These are phyloP conservation scores for Erysimum cheiranthoides DNA, from an alignment of 345 rosid genomes.

Conservation along the genomic window DNA sequence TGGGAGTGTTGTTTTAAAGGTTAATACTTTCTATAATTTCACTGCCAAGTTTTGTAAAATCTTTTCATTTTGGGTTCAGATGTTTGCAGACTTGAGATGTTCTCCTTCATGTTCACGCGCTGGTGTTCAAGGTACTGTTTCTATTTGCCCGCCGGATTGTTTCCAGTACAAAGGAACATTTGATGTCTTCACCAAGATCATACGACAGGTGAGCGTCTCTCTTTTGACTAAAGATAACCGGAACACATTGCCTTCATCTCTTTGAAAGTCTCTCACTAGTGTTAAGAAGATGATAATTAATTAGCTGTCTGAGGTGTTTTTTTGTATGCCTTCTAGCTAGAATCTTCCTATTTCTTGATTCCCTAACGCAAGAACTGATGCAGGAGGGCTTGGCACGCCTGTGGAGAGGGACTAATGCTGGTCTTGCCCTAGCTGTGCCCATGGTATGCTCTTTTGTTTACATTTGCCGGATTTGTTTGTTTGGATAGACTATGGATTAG, in stretches of 20 bases:
- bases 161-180: slow-evolving; percentile 95
- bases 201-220: slow-evolving; percentile 72
- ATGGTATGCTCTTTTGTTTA: slow-evolving; percentile 54
- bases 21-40: background rate
- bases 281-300: background rate
- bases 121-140: slow-evolving; percentile 96
- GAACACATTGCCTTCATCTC: background rate
- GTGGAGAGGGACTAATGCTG: slow-evolving; percentile 99
- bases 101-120: slow-evolving; percentile 95
- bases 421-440: slow-evolving; percentile 91
- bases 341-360: slow-evolving; percentile 19
- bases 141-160: slow-evolving; percentile 98
- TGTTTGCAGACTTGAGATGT: slow-evolving; percentile 95
- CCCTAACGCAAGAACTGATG: slow-evolving; percentile 38
- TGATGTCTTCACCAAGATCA: slow-evolving; percentile 91
- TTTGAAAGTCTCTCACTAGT: background rate
- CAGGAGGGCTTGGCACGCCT: slow-evolving; percentile 92
- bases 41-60: background rate
- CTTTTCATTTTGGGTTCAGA: slow-evolving; percentile 51
- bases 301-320: slow-evolving; percentile 4
- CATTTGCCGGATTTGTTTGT: background rate
- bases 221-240: background rate
- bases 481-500: slow-evolving; percentile 10
- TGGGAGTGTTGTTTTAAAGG: slow-evolving; percentile 5
- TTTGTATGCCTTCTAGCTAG: slow-evolving; percentile 20